Evolutionary conservation across 352 stramenopile genomes (phyloP).

Genomic region (Saprolegnia diclina): DNA sequence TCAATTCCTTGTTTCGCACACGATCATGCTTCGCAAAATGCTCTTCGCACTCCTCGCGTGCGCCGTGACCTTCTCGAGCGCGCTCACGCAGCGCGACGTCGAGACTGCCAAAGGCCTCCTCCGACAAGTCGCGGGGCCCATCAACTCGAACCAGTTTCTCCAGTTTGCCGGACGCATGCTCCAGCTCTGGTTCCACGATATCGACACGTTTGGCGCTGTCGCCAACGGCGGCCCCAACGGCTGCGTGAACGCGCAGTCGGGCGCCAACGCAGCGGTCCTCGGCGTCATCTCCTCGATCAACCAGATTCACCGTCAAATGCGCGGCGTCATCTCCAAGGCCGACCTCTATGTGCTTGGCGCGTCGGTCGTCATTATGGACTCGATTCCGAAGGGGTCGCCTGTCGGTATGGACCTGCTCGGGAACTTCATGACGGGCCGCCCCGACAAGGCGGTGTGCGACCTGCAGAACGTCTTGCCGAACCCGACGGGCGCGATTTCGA

Average conservation of each 20-base stretch:
- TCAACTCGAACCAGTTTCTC: conserved; percentile 9
- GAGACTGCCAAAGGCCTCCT: conserved; percentile 1
- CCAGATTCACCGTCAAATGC: background rate
- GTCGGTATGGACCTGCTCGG: conserved; percentile 4
- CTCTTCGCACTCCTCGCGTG: background rate
- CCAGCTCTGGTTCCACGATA: conserved; percentile 10
- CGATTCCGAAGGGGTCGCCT: background rate
- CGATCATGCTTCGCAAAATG: background rate
- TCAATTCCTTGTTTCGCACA: background rate
- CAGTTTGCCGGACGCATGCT: background rate
- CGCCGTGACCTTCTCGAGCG: background rate
- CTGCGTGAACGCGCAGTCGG: conserved; percentile 1
- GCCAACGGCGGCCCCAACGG: conserved; percentile 7
- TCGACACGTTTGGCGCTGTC: background rate
- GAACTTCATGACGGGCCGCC: background rate
- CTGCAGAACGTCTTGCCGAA: conserved; percentile 4
- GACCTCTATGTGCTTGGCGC: background rate
- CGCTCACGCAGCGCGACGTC: background rate
- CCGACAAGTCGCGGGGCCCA: background rate
- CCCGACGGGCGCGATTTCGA: background rate
- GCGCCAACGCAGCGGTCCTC: background rate
- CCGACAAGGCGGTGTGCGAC: background rate
- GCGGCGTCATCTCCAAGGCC: conserved; percentile 4
- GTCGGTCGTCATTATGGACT: conserved; percentile 9
- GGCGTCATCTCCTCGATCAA: background rate